These are phyloP conservation scores for Penicillium sp. DNA, from an alignment of 2,329 filamentous ascomycete species.

Conservation along the genomic window DNA sequence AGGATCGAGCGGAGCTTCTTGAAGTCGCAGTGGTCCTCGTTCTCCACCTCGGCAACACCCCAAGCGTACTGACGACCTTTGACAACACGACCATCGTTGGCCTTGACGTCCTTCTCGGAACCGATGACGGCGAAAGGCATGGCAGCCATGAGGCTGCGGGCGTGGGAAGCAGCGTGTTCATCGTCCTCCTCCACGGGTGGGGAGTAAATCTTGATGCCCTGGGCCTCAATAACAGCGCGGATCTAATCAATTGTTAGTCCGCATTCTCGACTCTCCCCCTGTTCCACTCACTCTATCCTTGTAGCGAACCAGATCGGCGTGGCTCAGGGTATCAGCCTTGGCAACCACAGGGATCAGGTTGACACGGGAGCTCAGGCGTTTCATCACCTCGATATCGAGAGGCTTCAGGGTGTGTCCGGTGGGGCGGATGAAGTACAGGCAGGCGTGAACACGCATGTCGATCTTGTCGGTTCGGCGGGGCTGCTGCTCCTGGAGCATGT, in stretches of 20 bases:
- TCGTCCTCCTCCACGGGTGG: conserved; percentile 98
- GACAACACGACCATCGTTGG: conserved; percentile 89
- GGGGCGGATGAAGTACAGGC: conserved; percentile 97
- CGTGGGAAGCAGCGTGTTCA: conserved; percentile 91
- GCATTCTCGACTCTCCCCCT: not conserved
- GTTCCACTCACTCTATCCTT: conserved; percentile 75
- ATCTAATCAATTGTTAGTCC: conserved; percentile 58
- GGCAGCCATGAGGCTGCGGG: conserved; percentile 87
- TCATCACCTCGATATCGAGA: conserved; percentile 99
- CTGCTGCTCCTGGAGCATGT: conserved; percentile 99
- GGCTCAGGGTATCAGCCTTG: conserved; percentile 97
- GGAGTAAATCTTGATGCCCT: conserved; percentile 99
- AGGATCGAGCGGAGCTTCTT: conserved; percentile 99
- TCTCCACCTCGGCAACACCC: conserved; percentile 99
- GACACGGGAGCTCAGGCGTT: conserved; percentile 94
- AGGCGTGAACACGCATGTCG: conserved; percentile 96
- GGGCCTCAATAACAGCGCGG: conserved; percentile 89
- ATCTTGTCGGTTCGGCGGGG: conserved; percentile 98
- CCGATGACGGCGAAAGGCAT: conserved; percentile 99
- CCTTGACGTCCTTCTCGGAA: conserved; percentile 99
- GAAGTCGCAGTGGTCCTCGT: conserved; percentile 99
- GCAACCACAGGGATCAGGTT: conserved; percentile 98
- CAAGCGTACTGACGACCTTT: conserved; percentile 99
- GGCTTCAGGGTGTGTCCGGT: conserved; percentile 98
- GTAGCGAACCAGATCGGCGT: conserved; percentile 84